A percentile compares a stretch with the other conserved stretches of the same genome.
These are phyloP conservation scores for Plenodomus lindquistii DNA, from an alignment of 2,329 filamentous ascomycete species.

Conservation along the genomic window DNA sequence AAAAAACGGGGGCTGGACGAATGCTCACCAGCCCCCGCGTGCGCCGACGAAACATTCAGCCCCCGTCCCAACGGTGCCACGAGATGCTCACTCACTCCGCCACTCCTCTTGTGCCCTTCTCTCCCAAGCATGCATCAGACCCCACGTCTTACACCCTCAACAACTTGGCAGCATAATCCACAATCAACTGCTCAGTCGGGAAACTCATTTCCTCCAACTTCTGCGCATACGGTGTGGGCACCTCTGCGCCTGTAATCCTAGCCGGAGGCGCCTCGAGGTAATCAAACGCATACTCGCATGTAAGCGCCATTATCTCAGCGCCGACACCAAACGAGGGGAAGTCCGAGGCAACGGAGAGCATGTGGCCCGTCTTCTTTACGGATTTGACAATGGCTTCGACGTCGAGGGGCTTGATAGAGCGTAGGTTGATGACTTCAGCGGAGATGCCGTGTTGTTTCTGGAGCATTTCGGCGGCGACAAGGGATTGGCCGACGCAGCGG, in stretches of 20 bases:
- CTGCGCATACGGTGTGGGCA: constrained; percentile 92
- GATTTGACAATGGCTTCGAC: constrained; percentile 94
- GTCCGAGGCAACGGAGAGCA: constrained; percentile 91
- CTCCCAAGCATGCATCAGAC: neutral
- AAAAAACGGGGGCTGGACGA: neutral
- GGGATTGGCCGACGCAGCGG: constrained; percentile 90
- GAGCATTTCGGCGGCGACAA: constrained; percentile 84
- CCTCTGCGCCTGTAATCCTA: constrained; percentile 93
- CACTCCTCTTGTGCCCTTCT: neutral
- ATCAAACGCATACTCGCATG: constrained; percentile 98
- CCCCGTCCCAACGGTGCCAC: neutral
- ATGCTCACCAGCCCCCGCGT: neutral
- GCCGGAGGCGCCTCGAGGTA: constrained; percentile 93
- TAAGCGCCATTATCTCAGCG: constrained; percentile 88
- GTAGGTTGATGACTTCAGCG: constrained; percentile 95
- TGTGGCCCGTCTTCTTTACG: constrained; percentile 95
- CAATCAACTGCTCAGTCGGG: constrained; percentile 86
- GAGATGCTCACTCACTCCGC: neutral
- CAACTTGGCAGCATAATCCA: constrained; percentile 86
- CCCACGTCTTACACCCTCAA: constrained; percentile 65
- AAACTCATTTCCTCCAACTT: constrained; percentile 95
- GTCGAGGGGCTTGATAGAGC: constrained; percentile 95
- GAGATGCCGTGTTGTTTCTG: constrained; percentile 98
- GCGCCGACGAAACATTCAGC: neutral
- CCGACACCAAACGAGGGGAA: constrained; percentile 94